A percentile compares a stretch with the other conserved stretches of the same genome.
phyloP scores from a whole-genome alignment of 495 filamentous ascomycete genomes.

The Aspergillus panamensis region DNA sequence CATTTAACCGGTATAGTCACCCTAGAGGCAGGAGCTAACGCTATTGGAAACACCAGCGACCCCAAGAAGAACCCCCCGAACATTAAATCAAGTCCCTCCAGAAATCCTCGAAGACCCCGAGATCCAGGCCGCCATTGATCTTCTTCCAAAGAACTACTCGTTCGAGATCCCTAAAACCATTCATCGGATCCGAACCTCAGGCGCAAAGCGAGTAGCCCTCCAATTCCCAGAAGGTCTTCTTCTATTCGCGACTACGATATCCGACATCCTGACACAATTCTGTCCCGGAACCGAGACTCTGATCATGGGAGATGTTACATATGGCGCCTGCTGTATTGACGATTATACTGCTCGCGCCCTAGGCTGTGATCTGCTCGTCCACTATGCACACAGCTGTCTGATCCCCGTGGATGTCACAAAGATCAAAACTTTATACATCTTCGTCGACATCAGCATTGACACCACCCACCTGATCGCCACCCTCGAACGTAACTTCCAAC shows the following conservation, averaged over 20 bases:
- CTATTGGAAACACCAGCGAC: slow-evolving; percentile 40
- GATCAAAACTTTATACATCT: slow-evolving; percentile 95
- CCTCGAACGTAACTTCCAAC: slow-evolving; percentile 80
- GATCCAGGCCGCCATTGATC: slow-evolving; percentile 82
- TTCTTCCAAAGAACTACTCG: slow-evolving; percentile 90
- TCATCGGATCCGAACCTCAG: slow-evolving; percentile 78
- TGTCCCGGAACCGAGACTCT: slow-evolving; percentile 86
- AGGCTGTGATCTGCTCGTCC: slow-evolving; percentile 90
- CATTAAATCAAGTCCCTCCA: slow-evolving; percentile 83
- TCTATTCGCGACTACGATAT: slow-evolving; percentile 95
- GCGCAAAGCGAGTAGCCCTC: slow-evolving; percentile 75
- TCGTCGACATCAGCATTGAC: slow-evolving; percentile 97
- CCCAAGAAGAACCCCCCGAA: slow-evolving; percentile 64
- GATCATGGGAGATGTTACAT: slow-evolving; percentile 99
- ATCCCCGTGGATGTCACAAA: slow-evolving; percentile 94
- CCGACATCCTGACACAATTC: slow-evolving; percentile 93
- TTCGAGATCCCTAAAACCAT: slow-evolving; percentile 99
- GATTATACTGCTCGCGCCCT: slow-evolving; percentile 95
- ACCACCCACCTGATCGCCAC: slow-evolving; percentile 79
- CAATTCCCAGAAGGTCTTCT: slow-evolving; percentile 97
- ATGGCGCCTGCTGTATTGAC: slow-evolving; percentile 98
- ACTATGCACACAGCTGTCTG: slow-evolving; percentile 95
- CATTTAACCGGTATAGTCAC: neutral
- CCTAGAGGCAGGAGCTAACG: slow-evolving; percentile 3
- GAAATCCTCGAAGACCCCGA: slow-evolving; percentile 82